Evolutionary conservation across 164 flowering plant species (phyloP), one percentile per base, ranked within the genome.

Genomic region (Taxillus chinensis): DNA sequence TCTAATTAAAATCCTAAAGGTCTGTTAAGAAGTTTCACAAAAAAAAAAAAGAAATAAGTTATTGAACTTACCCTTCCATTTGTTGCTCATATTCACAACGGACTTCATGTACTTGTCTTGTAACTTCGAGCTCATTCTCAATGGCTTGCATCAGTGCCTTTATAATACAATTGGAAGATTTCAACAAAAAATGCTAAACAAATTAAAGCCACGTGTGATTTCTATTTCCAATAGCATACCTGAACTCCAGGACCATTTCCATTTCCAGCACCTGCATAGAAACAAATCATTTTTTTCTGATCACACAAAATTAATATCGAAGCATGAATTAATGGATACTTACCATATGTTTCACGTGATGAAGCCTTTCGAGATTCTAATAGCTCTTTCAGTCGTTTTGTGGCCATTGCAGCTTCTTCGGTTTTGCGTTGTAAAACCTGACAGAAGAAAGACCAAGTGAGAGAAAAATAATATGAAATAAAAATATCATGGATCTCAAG

Each of bases 391-490:
- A 95, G 80, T 66, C 98, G 77, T 68, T 86, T 95, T 41, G 98
- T 81, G 38, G 97, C 99, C 87, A 81, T 59, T 38, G 98, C 64
- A 65, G 99, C 99, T 77, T 95, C 99, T 73, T 95, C 99, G 11
- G 98, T 86, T 74, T 95, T 95, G 55, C 99, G 69, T 72, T 95
- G 99, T 77, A 95, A 62, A 71, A 95, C 98, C 99, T 95, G 71
- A 58, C 13, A 70, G 43, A 42, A 38, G 57, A 15, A 27, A 5
- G 13, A 61, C 48, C 37, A 16, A n/a, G 43, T 3, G 58, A 61
- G 46, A 67, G 45, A 9, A 45, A 15, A 52, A 1, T 8, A 16
- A 7, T 62, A 13, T 6, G 10, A 1, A 9, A 38, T 13, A 5
- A 42, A 3, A 16, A 57, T 8, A 2, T 3, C 41, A 14, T 43